phyloP scores from a whole-genome alignment of 2,329 filamentous ascomycete species.

The Cercospora zeina region DNA sequence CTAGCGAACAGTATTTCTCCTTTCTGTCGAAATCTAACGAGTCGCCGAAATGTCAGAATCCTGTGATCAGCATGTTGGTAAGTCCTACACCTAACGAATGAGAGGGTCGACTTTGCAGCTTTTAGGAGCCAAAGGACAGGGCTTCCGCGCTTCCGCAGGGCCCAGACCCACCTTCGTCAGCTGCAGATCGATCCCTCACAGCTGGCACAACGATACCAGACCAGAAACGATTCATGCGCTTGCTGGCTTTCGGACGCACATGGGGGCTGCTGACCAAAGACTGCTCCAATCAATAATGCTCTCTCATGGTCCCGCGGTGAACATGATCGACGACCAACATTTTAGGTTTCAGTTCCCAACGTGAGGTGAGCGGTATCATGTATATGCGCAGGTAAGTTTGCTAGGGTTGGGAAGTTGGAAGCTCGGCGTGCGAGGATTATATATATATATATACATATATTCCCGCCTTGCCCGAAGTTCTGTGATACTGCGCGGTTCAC shows the following conservation, averaged over 20 bases:
- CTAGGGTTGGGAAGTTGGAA: not conserved
- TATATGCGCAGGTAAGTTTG: not conserved
- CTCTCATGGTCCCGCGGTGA: not conserved
- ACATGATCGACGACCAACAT: not conserved
- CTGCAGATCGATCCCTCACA: slow-evolving; percentile 2
- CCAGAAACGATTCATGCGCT: slow-evolving; percentile 3
- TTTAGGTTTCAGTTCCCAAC: not conserved
- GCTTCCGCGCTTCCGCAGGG: not conserved
- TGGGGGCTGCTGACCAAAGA: slow-evolving; percentile 2
- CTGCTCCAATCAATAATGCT: not conserved
- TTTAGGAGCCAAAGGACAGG: not conserved
- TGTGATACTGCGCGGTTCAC: not conserved
- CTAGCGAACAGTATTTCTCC: slow-evolving; percentile 1
- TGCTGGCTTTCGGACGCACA: not conserved
- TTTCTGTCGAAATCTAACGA: not conserved
- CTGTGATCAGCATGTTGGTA: slow-evolving; percentile 1
- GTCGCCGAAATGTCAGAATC: slow-evolving; percentile 5
- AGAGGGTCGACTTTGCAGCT: not conserved
- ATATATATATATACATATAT: slow-evolving; percentile 5
- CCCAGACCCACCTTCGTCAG: slow-evolving; percentile 4
- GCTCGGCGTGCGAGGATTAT: not conserved
- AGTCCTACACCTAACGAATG: slow-evolving; percentile 6
- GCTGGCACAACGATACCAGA: slow-evolving; percentile 3
- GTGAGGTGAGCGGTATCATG: not conserved
- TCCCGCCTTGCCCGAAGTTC: not conserved